Evolutionary conservation across 2,329 filamentous ascomycete species (phyloP).

Genomic region (Talaromyces marneffei): DNA sequence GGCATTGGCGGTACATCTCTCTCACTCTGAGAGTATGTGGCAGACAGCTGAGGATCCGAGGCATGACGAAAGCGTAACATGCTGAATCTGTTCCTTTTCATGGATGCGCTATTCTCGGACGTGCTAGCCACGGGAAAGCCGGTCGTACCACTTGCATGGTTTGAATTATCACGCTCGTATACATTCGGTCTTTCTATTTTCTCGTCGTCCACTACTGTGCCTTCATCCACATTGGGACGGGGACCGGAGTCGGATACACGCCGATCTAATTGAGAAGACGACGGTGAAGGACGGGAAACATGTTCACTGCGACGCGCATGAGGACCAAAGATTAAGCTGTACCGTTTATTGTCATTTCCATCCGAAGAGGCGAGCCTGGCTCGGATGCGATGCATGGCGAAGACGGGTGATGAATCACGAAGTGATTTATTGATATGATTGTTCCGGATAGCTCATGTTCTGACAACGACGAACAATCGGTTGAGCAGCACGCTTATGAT

Average conservation of each 20-base stretch:
- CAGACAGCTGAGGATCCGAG: constrained; percentile 82
- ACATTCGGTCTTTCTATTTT: constrained; percentile 16
- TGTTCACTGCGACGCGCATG: constrained; percentile 33
- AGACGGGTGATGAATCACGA: constrained; percentile 5
- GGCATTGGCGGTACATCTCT: constrained; percentile 46
- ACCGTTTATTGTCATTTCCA: constrained; percentile 27
- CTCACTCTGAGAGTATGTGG: constrained; percentile 61
- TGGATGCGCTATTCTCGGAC: constrained; percentile 7
- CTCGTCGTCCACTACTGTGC: constrained; percentile 14
- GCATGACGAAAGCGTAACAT: constrained; percentile 83
- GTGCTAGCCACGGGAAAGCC: not conserved
- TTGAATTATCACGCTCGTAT: not conserved
- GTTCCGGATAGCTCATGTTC: constrained; percentile 12
- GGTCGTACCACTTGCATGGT: not conserved
- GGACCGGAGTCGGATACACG: constrained; percentile 33
- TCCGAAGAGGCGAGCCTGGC: constrained; percentile 31
- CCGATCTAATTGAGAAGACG: constrained; percentile 25
- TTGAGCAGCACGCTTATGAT: constrained; percentile 7
- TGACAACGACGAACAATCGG: constrained; percentile 4
- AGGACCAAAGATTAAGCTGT: constrained; percentile 27
- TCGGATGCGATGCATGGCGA: constrained; percentile 38
- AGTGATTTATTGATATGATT: not conserved
- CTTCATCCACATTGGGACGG: constrained; percentile 18
- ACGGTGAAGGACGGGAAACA: constrained; percentile 27
- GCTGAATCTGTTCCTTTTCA: constrained; percentile 49